Evolutionary conservation across 2,329 filamentous ascomycete genomes (phyloP).

Genomic region (Didymella lethalis): DNA sequence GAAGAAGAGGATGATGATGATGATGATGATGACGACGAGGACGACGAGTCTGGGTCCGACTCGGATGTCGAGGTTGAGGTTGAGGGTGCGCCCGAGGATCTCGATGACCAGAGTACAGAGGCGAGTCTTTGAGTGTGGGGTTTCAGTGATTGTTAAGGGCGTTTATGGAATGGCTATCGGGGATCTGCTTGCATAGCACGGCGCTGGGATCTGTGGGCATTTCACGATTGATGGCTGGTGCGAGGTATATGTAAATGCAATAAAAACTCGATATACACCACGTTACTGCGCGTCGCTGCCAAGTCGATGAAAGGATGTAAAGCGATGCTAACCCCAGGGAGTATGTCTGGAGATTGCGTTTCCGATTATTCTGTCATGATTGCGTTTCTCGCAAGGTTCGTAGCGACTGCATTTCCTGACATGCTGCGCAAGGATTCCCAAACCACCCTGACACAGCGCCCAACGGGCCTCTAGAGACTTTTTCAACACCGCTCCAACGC

Average conservation of each 20-base stretch:
- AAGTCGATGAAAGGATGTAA: too few species aligned
- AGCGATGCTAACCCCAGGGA: too few species aligned
- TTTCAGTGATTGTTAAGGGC: too few species aligned
- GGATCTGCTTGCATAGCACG: constrained; percentile 16
- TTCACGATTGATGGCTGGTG: background rate
- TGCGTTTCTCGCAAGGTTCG: too few species aligned
- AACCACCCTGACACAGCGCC: too few species aligned
- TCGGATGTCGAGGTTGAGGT: constrained; percentile 1
- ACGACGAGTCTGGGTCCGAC: constrained; percentile 46
- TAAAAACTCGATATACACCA: constrained; percentile 5
- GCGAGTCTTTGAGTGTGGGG: constrained; percentile 10
- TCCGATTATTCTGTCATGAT: too few species aligned
- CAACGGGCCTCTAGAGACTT: too few species aligned
- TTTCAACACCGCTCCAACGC: too few species aligned
- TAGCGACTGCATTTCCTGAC: background rate
- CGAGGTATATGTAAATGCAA: background rate
- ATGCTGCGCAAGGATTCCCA: background rate
- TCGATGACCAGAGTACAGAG: constrained; percentile 27
- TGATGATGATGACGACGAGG: constrained; percentile 22
- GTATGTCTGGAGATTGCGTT: too few species aligned
- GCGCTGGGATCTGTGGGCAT: constrained; percentile 7
- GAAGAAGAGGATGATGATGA: constrained; percentile 30
- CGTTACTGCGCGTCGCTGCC: background rate
- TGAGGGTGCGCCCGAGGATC: constrained; percentile 12
- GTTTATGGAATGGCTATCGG: background rate